Conservation (phyloP, 1,284 basidiomycete genomes). For the Cryptococcus sp. region DNA sequence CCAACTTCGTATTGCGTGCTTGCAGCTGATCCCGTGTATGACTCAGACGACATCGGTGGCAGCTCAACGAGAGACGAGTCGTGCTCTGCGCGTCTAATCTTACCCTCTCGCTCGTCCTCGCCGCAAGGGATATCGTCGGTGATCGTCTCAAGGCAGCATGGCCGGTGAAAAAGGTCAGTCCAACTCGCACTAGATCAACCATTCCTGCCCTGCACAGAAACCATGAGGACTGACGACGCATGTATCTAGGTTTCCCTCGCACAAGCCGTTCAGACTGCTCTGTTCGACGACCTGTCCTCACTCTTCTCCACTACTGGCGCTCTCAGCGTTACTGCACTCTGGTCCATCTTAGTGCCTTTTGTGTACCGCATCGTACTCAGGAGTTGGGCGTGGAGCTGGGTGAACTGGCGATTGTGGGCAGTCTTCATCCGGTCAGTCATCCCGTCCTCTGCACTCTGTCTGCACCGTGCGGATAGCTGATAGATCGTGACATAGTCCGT, state of each 20-base stretch:
- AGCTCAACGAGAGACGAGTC: slow-evolving; percentile 49
- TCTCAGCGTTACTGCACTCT: slow-evolving; percentile 4
- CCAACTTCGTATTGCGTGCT: not conserved
- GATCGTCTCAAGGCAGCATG: slow-evolving; percentile 29
- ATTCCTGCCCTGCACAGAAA: not conserved
- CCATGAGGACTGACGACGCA: not conserved
- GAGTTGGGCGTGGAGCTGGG: slow-evolving; percentile 17
- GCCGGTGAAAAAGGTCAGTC: slow-evolving; percentile 35
- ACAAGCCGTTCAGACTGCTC: slow-evolving; percentile 10
- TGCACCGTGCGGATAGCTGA: not conserved
- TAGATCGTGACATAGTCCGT: slow-evolving; percentile 24
- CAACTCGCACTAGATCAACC: not conserved
- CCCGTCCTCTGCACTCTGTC: not conserved
- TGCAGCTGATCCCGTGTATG: not conserved
- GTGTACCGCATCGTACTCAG: slow-evolving; percentile 16
- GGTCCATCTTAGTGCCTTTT: slow-evolving; percentile 15
- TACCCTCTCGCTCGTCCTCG: slow-evolving; percentile 27
- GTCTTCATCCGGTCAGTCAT: slow-evolving; percentile 21
- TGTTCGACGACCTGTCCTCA: slow-evolving; percentile 6
- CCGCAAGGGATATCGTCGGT: slow-evolving; percentile 30
- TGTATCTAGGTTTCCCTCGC: slow-evolving; percentile 9
- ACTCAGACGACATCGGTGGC: slow-evolving; percentile 41
- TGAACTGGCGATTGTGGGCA: slow-evolving; percentile 18
- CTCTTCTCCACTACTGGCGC: slow-evolving; percentile 3
- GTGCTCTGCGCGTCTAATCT: slow-evolving; percentile 41